Percentiles rank a stretch among this genome's conserved stretches.
phyloP scores from a whole-genome alignment of 2,329 filamentous ascomycete species.

The Zelopaecilomyces penicillatus region DNA sequence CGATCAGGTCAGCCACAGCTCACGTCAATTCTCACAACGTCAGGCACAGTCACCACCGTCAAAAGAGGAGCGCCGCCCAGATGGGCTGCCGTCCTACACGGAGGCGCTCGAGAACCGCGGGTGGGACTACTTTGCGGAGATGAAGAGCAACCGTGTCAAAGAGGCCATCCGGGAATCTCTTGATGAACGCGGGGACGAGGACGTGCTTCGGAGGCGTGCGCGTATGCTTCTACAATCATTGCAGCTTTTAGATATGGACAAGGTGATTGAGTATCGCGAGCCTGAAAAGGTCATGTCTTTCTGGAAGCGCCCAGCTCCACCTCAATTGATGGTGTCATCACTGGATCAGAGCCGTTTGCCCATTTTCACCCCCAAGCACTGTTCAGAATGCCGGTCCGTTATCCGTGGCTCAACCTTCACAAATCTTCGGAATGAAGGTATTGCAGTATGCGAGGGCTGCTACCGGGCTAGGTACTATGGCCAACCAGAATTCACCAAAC shows the following conservation, averaged over 20 bases:
- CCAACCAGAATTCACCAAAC: slow-evolving; percentile 19
- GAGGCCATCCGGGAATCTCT: slow-evolving; percentile 6
- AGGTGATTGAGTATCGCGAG: slow-evolving; percentile 27
- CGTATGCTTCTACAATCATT: slow-evolving; percentile 23
- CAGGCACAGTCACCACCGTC: slow-evolving; percentile 9
- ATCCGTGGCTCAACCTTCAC: slow-evolving; percentile 19
- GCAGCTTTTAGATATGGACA: slow-evolving; percentile 30
- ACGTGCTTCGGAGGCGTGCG: slow-evolving; percentile 14
- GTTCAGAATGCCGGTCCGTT: slow-evolving; percentile 10
- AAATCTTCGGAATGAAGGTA: slow-evolving; percentile 4
- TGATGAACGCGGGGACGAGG: slow-evolving; percentile 1
- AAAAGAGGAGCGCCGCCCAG: neutral
- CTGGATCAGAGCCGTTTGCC: slow-evolving; percentile 9
- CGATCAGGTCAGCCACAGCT: slow-evolving; percentile 25
- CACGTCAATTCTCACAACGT: slow-evolving; percentile 20
- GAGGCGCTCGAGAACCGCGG: slow-evolving; percentile 13
- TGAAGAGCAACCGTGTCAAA: slow-evolving; percentile 14
- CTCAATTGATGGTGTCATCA: slow-evolving; percentile 15
- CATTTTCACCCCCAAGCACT: slow-evolving; percentile 13
- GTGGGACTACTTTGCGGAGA: slow-evolving; percentile 16
- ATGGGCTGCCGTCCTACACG: slow-evolving; percentile 13
- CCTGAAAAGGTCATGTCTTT: slow-evolving; percentile 14
- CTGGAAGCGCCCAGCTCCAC: slow-evolving; percentile 17
- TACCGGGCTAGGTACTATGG: slow-evolving; percentile 22
- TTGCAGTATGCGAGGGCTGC: slow-evolving; percentile 24